These are phyloP conservation scores for Tylopilus intermedius DNA, from an alignment of 768 basidiomycete genomes.

Conservation along the genomic window DNA sequence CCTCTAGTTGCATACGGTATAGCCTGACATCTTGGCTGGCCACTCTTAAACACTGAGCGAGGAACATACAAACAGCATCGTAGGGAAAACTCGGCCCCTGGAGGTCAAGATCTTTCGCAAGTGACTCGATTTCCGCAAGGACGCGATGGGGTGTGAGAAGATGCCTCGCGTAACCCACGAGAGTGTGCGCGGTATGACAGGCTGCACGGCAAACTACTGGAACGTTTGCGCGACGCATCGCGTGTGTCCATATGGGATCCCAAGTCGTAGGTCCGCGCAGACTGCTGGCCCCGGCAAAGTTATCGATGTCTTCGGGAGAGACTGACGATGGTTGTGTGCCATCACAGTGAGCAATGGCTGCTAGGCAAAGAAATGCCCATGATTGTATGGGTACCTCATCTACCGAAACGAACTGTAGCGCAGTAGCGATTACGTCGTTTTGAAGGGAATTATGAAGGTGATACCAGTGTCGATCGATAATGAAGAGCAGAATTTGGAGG, in stretches of 20 bases:
- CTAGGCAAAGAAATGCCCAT: slow-evolving; percentile 81
- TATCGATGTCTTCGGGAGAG: slow-evolving; percentile 1
- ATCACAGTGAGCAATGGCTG: slow-evolving; percentile 61
- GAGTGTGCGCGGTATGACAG: slow-evolving; percentile 57
- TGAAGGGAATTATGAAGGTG: slow-evolving; percentile 56
- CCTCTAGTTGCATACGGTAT: slow-evolving; percentile 81
- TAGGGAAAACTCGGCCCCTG: slow-evolving; percentile 86
- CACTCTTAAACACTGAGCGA: slow-evolving; percentile 61
- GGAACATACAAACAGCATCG: slow-evolving; percentile 86
- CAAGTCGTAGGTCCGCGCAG: slow-evolving; percentile 42
- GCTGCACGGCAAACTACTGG: slow-evolving; percentile 75
- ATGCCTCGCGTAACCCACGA: slow-evolving; percentile 42
- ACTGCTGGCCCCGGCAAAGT: background rate
- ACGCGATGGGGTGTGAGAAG: slow-evolving; percentile 54
- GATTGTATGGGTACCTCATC: slow-evolving; percentile 68
- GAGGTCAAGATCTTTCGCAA: slow-evolving; percentile 80
- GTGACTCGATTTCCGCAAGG: slow-evolving; percentile 67
- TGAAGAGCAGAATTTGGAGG: slow-evolving; percentile 78
- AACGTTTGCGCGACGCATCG: slow-evolving; percentile 66
- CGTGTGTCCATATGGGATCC: slow-evolving; percentile 79
- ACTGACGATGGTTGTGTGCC: slow-evolving; percentile 6
- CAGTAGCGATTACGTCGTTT: slow-evolving; percentile 46
- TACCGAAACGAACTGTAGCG: slow-evolving; percentile 57
- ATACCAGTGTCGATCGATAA: slow-evolving; percentile 75
- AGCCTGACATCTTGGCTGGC: slow-evolving; percentile 79